Evolutionary conservation across 2,329 filamentous ascomycete genomes (phyloP), one percentile per base, ranked within the genome.

Genomic region (Alternaria gaisen): DNA sequence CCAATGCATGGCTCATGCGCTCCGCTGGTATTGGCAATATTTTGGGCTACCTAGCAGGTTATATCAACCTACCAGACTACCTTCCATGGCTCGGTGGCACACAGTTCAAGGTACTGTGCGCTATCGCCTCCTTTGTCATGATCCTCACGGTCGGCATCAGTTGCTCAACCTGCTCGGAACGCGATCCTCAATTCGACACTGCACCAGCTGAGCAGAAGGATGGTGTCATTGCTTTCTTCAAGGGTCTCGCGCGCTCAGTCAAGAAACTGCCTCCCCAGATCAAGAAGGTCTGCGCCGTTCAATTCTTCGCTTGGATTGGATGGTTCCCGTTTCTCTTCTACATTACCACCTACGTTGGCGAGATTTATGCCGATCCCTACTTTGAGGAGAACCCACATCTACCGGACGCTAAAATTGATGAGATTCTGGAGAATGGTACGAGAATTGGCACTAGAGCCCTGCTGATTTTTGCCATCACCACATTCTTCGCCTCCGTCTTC

Each of bases 291-390:
- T 97, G 94, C 59, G 71, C 79, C 53, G 81, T 83, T 0, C 82
- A 84, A 56, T 80, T 83, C 71, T 94, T 90, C 62, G 92, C 93
- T 5, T 98, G 94, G 94, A 89, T 97, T 58, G 94, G 93, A 53
- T 97, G 94, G 88, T 98, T 97, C 72, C 94, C 94, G 1, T 93
- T 97, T 77, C 85, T 98, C 3, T 97, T 97, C 81, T 98, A 98
- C 82, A 93, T 93, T 5, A 97, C 93, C 1, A 96, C 93, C 18
- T 98, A 95, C 77, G 91, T 97, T 68, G 94, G 92, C 63, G 93
- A 97, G 75, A 91, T 98, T 58, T 97, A 97, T 71, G 91, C 93
- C 18, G 90, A 97, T 74, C 93, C 93, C 0, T 91, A 86, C 68
- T 89, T 97, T 53, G 84, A 88, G 66, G 82, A 86, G 53, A 91